A percentile compares a stretch with the other conserved stretches of the same genome.
phyloP scores from a whole-genome alignment of 495 filamentous ascomycete species.

The Choiromyces venosus region DNA sequence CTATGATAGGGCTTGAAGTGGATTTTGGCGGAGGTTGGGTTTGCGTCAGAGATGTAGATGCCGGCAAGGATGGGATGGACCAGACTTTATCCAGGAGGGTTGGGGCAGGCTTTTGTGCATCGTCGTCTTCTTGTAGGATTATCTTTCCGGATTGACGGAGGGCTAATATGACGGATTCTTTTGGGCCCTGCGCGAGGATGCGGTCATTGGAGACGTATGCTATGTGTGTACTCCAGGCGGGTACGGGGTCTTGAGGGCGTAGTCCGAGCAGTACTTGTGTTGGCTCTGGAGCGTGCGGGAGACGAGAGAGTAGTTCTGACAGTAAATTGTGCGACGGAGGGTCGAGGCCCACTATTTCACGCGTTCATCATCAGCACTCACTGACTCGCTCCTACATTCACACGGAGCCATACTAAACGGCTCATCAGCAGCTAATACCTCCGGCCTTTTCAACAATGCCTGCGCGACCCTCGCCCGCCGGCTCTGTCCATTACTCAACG shows the following conservation, averaged over 20 bases:
- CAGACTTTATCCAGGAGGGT: conserved; percentile 34
- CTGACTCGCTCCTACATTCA: not conserved
- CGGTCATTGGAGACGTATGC: conserved; percentile 59
- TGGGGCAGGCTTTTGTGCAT: conserved; percentile 10
- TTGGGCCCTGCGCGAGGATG: conserved; percentile 54
- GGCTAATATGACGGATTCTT: conserved; percentile 50
- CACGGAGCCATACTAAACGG: conserved; percentile 64
- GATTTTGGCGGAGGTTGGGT: conserved; percentile 23
- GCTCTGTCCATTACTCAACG: conserved; percentile 88
- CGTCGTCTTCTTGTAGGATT: conserved; percentile 52
- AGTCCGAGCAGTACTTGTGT: conserved; percentile 70
- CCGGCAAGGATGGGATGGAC: conserved; percentile 41
- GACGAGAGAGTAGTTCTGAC: conserved; percentile 59
- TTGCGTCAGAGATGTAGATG: conserved; percentile 14
- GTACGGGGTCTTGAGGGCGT: conserved; percentile 76
- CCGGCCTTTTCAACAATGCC: conserved; percentile 69
- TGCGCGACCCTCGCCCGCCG: conserved; percentile 80
- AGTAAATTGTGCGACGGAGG: conserved; percentile 66
- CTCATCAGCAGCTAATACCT: conserved; percentile 82
- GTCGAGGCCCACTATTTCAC: conserved; percentile 69
- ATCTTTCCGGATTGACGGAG: conserved; percentile 47
- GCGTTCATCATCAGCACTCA: conserved; percentile 12
- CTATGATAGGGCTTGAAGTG: conserved; percentile 43
- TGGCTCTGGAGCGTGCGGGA: conserved; percentile 57
- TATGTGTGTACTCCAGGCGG: conserved; percentile 83